phyloP scores from a whole-genome alignment of 345 rosid genomes.

The Firmiana major region DNA sequence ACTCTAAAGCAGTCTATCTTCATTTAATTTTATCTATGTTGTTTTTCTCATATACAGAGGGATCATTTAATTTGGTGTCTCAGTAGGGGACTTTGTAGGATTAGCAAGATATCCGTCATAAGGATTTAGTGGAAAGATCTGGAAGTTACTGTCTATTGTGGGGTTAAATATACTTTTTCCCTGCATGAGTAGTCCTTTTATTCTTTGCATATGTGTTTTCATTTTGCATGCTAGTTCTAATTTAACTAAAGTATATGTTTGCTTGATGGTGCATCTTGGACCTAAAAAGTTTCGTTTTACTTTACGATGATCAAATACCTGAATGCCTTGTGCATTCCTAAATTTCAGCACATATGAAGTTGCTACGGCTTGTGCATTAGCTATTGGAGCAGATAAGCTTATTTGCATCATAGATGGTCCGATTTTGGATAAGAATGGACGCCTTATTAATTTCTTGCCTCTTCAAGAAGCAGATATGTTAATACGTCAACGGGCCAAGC shows the following conservation, averaged over 20 bases:
- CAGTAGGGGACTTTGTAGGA: not conserved
- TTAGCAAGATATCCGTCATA: not conserved
- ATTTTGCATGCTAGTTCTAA: not conserved
- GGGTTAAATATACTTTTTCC: not conserved
- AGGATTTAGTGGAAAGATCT: not conserved
- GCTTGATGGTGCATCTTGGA: not conserved
- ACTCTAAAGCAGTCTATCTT: slow-evolving; percentile 1
- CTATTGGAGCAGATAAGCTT: slow-evolving; percentile 95
- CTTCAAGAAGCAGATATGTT: slow-evolving; percentile 87
- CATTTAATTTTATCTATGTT: not conserved
- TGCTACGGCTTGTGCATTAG: slow-evolving; percentile 96
- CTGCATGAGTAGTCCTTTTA: not conserved
- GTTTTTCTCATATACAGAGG: not conserved
- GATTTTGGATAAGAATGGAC: slow-evolving; percentile 74
- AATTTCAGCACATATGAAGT: slow-evolving; percentile 89
- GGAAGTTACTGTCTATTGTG: not conserved
- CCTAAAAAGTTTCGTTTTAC: not conserved
- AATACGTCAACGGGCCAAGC: slow-evolving; percentile 74
- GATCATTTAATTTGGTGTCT: slow-evolving; percentile 1
- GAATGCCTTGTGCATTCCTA: slow-evolving; percentile 13
- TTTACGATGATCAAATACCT: not conserved
- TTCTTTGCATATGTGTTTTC: not conserved
- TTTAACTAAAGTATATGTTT: not conserved
- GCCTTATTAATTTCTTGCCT: slow-evolving; percentile 77
- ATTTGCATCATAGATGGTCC: slow-evolving; percentile 89